These are phyloP conservation scores for Albugo laibachii DNA, from an alignment of 352 stramenopile species.

Conservation along the genomic window DNA sequence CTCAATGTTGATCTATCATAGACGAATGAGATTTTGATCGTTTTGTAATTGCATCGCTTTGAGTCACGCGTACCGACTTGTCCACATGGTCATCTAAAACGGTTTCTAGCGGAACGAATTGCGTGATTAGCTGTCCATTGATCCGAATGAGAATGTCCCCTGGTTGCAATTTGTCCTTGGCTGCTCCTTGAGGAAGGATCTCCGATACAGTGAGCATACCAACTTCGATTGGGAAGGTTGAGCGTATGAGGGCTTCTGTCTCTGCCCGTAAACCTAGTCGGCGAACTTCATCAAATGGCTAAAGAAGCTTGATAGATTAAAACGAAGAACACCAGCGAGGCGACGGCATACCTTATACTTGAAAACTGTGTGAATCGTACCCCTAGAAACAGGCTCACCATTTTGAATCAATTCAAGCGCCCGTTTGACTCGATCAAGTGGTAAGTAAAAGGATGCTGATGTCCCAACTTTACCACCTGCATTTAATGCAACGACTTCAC, in stretches of 20 bases:
- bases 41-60: constrained; percentile 4
- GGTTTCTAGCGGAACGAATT: constrained; percentile 73
- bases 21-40: background rate
- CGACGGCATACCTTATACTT: constrained; percentile 44
- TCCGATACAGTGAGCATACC: constrained; percentile 82
- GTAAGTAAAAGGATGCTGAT: constrained; percentile 80
- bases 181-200: constrained; percentile 61
- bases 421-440: constrained; percentile 73
- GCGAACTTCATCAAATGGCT: constrained; percentile 80
- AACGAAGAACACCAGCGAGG: background rate
- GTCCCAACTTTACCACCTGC: constrained; percentile 77
- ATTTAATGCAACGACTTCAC: constrained; percentile 82
- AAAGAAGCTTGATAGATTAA: background rate
- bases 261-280: constrained; percentile 56
- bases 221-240: constrained; percentile 62
- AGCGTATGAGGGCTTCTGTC: constrained; percentile 60
- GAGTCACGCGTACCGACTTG: constrained; percentile 19
- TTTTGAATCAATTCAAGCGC: constrained; percentile 67
- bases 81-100: constrained; percentile 64
- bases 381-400: constrained; percentile 44
- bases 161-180: constrained; percentile 58
- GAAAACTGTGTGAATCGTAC: constrained; percentile 80
- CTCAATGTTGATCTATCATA: constrained; percentile 40
- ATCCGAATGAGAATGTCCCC: constrained; percentile 78
- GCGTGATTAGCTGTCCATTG: constrained; percentile 60